Conservation (phyloP, 148 eudicot species). For the Chenopodium formosanum region DNA sequence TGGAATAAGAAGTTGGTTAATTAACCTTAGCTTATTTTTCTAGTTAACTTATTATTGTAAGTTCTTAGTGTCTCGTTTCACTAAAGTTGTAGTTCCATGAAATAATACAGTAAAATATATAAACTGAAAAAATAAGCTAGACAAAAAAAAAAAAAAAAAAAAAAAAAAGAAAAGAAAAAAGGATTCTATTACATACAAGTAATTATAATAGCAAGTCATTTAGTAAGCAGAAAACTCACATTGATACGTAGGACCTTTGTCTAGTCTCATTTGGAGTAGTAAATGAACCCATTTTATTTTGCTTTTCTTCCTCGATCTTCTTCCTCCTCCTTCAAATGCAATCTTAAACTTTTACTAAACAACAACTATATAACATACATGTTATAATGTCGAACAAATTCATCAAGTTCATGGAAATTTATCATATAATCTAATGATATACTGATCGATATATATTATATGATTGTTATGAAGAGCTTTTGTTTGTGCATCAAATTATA, state of each 20-base stretch:
- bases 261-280: conserved; percentile 38
- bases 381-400: not conserved
- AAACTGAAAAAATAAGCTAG: too few species aligned
- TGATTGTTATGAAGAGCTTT: not conserved
- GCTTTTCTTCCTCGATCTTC: not conserved
- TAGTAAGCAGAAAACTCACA: conserved; percentile 33
- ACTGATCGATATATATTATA: too few species aligned
- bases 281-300: conserved; percentile 33
- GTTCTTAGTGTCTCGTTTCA: too few species aligned
- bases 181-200: too few species aligned
- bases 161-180: too few species aligned
- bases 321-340: conserved; percentile 14
- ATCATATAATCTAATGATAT: not conserved
- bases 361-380: not conserved
- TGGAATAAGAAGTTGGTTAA: too few species aligned
- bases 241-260: conserved; percentile 43
- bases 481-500: too few species aligned
- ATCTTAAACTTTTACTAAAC: not conserved
- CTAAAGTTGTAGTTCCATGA: too few species aligned
- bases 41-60: too few species aligned
- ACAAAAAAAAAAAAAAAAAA: too few species aligned
- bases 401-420: not conserved
- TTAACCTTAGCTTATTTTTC: too few species aligned
- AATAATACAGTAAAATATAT: too few species aligned
- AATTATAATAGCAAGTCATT: not conserved